Evolutionary conservation across 805 yeast species (phyloP), one percentile per base, ranked within the genome.

Genomic region (Metschnikowia proteae): DNA sequence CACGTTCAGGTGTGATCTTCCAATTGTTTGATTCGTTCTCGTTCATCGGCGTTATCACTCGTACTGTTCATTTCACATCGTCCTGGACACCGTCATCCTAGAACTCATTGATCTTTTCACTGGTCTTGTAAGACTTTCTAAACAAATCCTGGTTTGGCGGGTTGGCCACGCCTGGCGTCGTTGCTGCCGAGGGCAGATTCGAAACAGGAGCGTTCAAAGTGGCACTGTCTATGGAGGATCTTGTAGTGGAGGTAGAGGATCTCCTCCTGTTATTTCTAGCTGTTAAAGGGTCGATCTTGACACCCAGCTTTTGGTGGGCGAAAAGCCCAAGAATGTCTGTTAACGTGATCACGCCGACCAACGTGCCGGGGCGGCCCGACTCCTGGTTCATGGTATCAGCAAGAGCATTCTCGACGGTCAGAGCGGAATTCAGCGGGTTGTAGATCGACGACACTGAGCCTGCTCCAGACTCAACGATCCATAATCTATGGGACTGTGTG

Each of bases 231-330:
- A 54, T 45, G 1, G 58, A 56, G 7, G 59, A 53, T 10, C 65
- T 36, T 3, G 65, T 62, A 3, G 66, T 60, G 7, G 72, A 63
- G 3, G 75, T 66, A 2, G 70, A 62, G 4, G 83, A 76, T 64
- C 89, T 78, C 60, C 97, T 79, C 64, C 98, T 81, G 66, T 88
- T 94, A 62, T 89, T 84, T 64, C 98, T 81, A 3, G 97, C 97
- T 46, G 80, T 77, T 35, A 77, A 82, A 3, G 99, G 98, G 62
- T 92, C 97, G 25, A 88, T 83, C 47, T 71, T 73, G 60, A 79
- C 79, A 3, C 96, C 96, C 22, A 67, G 57, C 49, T 83, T 77
- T 32, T 79, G 80, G 57, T 83, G 78, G 6, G 96, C 96, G 53
- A 92, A 77, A 38, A 89, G 68, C 13, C 91, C 88, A 43, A 94